Conservation (phyloP, 768 basidiomycete genomes). For the Naematelia aurantialba region DNA sequence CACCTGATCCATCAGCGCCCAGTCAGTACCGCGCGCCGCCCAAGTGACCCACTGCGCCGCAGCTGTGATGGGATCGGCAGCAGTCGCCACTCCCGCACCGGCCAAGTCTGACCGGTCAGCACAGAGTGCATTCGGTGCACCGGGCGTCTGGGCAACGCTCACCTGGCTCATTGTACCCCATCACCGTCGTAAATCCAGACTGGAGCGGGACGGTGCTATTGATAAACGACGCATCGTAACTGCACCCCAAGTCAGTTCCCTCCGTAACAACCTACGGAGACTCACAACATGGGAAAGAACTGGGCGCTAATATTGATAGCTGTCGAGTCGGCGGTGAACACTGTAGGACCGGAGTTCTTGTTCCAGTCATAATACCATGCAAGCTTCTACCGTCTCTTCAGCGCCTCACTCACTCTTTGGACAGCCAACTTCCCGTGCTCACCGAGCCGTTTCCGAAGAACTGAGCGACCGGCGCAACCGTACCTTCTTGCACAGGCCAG, state of each 20-base stretch:
- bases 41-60: constrained; percentile 2
- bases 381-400: constrained; percentile 9
- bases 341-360: constrained; percentile 14
- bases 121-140: background rate
- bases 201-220: constrained; percentile 11
- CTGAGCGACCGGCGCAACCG: constrained; percentile 18
- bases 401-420: background rate
- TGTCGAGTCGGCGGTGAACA: constrained; percentile 5
- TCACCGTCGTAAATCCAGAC: constrained; percentile 19
- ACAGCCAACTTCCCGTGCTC: constrained; percentile 6
- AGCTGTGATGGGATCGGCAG: constrained; percentile 8
- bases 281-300: constrained; percentile 23
- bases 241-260: background rate
- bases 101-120: constrained; percentile 4
- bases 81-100: constrained; percentile 11
- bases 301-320: background rate
- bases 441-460: constrained; percentile 28
- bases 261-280: background rate
- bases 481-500: constrained; percentile 28
- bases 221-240: constrained; percentile 15
- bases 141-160: constrained; percentile 8
- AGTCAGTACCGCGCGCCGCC: too few relatives aligned
- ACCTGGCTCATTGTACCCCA: constrained; percentile 39
- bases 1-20: too few relatives aligned
- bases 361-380: constrained; percentile 28